Base-by-base conservation (phyloP, 108 stramenopile species). In the Schizochytrium sp. region DNA sequence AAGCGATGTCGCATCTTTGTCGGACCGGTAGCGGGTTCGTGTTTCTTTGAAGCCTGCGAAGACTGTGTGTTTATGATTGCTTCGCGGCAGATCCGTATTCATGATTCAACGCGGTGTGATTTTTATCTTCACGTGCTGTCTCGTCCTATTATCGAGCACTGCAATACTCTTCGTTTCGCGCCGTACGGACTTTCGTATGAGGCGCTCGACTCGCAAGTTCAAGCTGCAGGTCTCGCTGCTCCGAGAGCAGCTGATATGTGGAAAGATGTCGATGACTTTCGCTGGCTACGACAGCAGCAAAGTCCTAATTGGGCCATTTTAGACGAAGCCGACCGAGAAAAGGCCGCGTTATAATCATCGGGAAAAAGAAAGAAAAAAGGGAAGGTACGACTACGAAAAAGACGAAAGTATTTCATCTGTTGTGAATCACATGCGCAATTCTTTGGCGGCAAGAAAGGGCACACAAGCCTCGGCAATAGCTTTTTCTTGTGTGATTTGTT, bases 101-200 rank as follows among this genome's bases (percentile, higher is more conserved):
- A 89, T 28, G 89, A 90, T 44, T 88, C 90, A 45, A 44, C 18
- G 51, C 60, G 45, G 12, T 90, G 89, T 5, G 91, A 91, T 63
- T 91, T 93, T 25, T 93, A 92, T 90, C 89, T 92, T 53, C 72
- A 58, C 8, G 90, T 90, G 10, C 16, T 57, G 58, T 91, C 92
- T 44, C 90, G 92, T 5, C 92, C 92, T 44, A 91, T 93, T 88
- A 92, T 93, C 71, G 92, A 93, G 88, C 90, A 91, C 89, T 93
- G 92, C 90, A 44, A 53, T 29, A 63, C 45, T 6, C 90, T 93
- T n/a, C 41, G 91, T 5, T 93, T 93, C 28, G 92, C 92, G 19
- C 92, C 92, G 23, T 91, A 88, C 5, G 29, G 57, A 5, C 48
- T 90, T 45, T 4, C 71, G 4, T 92, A 92, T 47, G 48, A 87